These are phyloP conservation scores for Boletus tylopilopsis DNA, from an alignment of 768 basidiomycete species.

Conservation along the genomic window DNA sequence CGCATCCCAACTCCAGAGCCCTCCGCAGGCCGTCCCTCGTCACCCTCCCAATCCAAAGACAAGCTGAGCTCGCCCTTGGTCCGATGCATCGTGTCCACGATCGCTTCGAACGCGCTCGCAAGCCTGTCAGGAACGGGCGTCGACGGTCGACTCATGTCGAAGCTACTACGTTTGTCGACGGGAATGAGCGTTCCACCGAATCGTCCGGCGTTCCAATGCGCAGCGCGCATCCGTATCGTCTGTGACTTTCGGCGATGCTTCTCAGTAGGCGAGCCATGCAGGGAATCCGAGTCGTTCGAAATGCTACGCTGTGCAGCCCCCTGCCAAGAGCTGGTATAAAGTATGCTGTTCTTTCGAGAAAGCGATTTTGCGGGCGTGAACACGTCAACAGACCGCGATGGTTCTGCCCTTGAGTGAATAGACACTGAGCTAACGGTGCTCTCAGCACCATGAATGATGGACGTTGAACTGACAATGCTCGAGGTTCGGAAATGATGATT, in stretches of 20 bases:
- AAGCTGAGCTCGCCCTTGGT: conserved; percentile 12
- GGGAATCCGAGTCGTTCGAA: conserved; percentile 28
- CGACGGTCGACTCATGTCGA: conserved; percentile 23
- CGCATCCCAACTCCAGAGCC: neutral
- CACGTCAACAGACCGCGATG: neutral
- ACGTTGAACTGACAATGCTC: conserved; percentile 54
- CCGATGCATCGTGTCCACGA: conserved; percentile 39
- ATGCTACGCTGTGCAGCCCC: neutral
- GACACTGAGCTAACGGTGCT: neutral
- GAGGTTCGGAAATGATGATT: conserved; percentile 48
- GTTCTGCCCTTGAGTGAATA: neutral
- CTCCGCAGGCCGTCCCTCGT: conserved; percentile 1
- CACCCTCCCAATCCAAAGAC: conserved; percentile 11
- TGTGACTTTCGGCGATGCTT: conserved; percentile 38
- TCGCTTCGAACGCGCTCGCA: conserved; percentile 41
- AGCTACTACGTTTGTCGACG: conserved; percentile 8
- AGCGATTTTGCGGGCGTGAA: conserved; percentile 1
- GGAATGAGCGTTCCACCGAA: conserved; percentile 38
- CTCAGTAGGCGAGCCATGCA: conserved; percentile 17
- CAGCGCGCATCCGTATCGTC: conserved; percentile 56
- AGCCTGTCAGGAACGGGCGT: conserved; percentile 40
- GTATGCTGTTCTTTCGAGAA: conserved; percentile 5
- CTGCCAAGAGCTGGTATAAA: conserved; percentile 13
- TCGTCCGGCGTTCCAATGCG: conserved; percentile 56
- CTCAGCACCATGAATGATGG: conserved; percentile 29